These are phyloP conservation scores for Zygosaccharomyces siamensis DNA, from an alignment of 805 yeast genomes.

Conservation along the genomic window DNA sequence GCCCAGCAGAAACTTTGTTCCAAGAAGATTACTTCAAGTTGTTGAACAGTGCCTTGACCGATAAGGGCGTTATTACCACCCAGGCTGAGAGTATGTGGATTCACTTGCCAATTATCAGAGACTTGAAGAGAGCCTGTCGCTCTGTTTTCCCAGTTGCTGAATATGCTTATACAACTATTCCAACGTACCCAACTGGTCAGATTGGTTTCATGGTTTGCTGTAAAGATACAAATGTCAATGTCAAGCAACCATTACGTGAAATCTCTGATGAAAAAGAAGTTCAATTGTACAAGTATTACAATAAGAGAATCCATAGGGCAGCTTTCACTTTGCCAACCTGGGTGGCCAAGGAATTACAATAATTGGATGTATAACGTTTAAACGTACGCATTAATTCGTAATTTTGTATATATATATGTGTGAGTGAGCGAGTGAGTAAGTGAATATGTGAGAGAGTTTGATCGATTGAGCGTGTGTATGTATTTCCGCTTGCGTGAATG, in stretches of 20 bases:
- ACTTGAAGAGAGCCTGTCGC: conserved; percentile 74
- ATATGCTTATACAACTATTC: conserved; percentile 87
- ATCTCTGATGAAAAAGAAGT: conserved; percentile 58
- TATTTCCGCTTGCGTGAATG: background rate
- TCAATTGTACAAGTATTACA: conserved; percentile 74
- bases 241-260: conserved; percentile 64
- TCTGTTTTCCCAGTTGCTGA: conserved; percentile 88
- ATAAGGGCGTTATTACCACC: conserved; percentile 84
- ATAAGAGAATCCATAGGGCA: conserved; percentile 76
- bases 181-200: conserved; percentile 96
- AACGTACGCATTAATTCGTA: background rate
- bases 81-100: conserved; percentile 96
- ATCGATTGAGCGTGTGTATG: too few species aligned
- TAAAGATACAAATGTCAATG: conserved; percentile 62
- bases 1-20: conserved; percentile 93
- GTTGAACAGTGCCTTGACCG: conserved; percentile 81
- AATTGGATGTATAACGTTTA: background rate
- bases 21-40: conserved; percentile 88
- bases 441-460: too few species aligned
- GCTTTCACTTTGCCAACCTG: conserved; percentile 89
- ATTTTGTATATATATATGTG: background rate
- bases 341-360: conserved; percentile 56
- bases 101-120: conserved; percentile 76
- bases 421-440: background rate
- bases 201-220: conserved; percentile 97